These are phyloP conservation scores for Acanthochlamys bracteata DNA, from an alignment of 106 monocot genomes.

Conservation along the genomic window DNA sequence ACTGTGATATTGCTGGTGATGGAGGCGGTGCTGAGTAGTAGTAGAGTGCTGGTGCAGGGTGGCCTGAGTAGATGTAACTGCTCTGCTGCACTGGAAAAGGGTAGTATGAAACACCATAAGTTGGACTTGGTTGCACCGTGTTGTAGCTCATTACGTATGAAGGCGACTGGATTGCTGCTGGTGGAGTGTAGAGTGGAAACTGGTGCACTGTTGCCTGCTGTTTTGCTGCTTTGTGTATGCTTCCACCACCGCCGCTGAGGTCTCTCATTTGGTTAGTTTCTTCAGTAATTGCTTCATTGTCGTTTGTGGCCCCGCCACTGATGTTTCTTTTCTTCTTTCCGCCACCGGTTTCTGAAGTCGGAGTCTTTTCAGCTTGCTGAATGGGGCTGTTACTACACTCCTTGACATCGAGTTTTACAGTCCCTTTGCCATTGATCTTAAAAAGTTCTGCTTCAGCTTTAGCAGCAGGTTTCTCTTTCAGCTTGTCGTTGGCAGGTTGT, in stretches of 20 bases:
- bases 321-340: constrained; percentile 11
- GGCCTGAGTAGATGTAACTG: constrained; percentile 7
- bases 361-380: background rate
- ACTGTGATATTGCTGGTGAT: background rate
- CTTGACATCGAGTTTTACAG: background rate
- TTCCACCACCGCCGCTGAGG: background rate
- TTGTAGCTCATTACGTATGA: constrained; percentile 35
- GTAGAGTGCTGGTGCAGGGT: background rate
- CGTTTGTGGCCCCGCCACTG: background rate
- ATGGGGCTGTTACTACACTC: background rate
- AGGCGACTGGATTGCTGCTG: constrained; percentile 5
- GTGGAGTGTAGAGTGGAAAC: constrained; percentile 13
- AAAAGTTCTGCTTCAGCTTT: background rate
- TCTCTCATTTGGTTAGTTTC: background rate
- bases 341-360: background rate
- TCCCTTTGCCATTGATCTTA: constrained; percentile 10
- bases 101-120: constrained; percentile 3
- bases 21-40: constrained; percentile 12
- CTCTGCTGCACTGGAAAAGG: constrained; percentile 3
- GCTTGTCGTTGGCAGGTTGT: background rate
- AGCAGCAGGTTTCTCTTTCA: background rate
- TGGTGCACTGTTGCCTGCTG: background rate
- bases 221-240: background rate
- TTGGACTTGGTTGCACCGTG: constrained; percentile 20
- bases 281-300: background rate